Percentiles rank a stretch among this genome's conserved stretches.
Evolutionary conservation across 108 stramenopile species (phyloP).

Genomic region (Conticribra guillardii): DNA sequence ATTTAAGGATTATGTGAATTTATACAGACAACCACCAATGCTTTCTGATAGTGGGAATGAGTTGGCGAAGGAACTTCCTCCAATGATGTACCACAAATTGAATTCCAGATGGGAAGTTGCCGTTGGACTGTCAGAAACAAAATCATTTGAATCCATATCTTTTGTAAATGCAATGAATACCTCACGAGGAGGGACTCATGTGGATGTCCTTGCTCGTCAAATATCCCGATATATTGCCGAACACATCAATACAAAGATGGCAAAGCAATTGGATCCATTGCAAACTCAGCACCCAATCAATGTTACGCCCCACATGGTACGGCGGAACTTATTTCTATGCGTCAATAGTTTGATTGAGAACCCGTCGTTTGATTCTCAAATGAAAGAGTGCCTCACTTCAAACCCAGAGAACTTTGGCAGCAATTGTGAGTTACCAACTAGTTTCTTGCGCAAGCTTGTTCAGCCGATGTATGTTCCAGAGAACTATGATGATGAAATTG

Average conservation of each 20-base stretch:
- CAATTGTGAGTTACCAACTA: constrained; percentile 47
- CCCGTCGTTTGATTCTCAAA: constrained; percentile 98
- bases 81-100: constrained; percentile 44
- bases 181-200: constrained; percentile 87
- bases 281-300: constrained; percentile 16
- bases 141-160: constrained; percentile 67
- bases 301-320: constrained; percentile 74
- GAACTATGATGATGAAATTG: constrained; percentile 7
- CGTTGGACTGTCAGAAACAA: constrained; percentile 62
- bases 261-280: constrained; percentile 33
- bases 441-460: constrained; percentile 61
- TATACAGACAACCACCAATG: constrained; percentile 23
- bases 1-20: constrained; percentile 54
- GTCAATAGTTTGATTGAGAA: constrained; percentile 96
- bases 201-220: constrained; percentile 75
- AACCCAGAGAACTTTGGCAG: constrained; percentile 86
- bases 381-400: constrained; percentile 96
- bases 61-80: constrained; percentile 33
- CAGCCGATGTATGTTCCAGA: constrained; percentile 34
- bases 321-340: constrained; percentile 90
- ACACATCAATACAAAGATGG: constrained; percentile 59
- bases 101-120: constrained; percentile 74
- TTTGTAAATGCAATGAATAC: constrained; percentile 95
- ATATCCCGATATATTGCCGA: constrained; percentile 74
- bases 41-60: too few relatives aligned